Evolutionary conservation across 163 green algal genomes (phyloP).

Genomic region (Coccomyxa subellipsoidea): DNA sequence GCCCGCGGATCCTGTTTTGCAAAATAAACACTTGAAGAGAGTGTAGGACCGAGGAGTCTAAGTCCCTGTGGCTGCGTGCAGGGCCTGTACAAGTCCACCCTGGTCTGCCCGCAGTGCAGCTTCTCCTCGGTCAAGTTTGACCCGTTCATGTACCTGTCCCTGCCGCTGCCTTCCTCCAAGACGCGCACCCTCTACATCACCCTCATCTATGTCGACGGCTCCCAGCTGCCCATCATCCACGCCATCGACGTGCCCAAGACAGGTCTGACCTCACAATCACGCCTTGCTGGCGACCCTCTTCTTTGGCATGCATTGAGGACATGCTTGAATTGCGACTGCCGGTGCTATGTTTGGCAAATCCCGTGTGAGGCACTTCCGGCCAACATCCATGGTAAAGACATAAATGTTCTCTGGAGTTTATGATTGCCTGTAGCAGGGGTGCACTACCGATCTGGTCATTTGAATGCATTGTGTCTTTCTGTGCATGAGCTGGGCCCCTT

Average conservation of each 20-base stretch:
- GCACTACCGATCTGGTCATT: too few species aligned
- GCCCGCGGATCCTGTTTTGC: too few species aligned
- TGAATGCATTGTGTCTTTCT: too few species aligned
- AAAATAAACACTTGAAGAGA: too few species aligned
- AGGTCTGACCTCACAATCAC: slow-evolving; percentile 5
- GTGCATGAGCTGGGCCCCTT: too few species aligned
- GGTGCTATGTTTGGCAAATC: neutral
- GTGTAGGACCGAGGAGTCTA: too few species aligned
- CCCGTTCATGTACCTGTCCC: slow-evolving; percentile 95
- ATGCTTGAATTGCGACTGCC: neutral
- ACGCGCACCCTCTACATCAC: slow-evolving; percentile 51
- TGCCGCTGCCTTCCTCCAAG: slow-evolving; percentile 78
- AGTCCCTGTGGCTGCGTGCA: too few species aligned
- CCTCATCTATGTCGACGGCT: slow-evolving; percentile 62
- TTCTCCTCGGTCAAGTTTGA: slow-evolving; percentile 87
- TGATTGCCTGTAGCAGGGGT: too few species aligned
- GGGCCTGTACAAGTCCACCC: slow-evolving; percentile 86
- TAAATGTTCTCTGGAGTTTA: too few species aligned
- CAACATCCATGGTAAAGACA: too few species aligned
- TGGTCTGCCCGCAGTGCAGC: slow-evolving; percentile 84
- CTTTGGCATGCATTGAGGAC: too few species aligned
- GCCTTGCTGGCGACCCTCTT: neutral
- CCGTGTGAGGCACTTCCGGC: too few species aligned
- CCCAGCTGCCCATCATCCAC: slow-evolving; percentile 40
- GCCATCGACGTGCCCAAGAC: slow-evolving; percentile 44